Evolutionary conservation across 805 yeast species (phyloP).

Genomic region (Naumovozyma baii): DNA sequence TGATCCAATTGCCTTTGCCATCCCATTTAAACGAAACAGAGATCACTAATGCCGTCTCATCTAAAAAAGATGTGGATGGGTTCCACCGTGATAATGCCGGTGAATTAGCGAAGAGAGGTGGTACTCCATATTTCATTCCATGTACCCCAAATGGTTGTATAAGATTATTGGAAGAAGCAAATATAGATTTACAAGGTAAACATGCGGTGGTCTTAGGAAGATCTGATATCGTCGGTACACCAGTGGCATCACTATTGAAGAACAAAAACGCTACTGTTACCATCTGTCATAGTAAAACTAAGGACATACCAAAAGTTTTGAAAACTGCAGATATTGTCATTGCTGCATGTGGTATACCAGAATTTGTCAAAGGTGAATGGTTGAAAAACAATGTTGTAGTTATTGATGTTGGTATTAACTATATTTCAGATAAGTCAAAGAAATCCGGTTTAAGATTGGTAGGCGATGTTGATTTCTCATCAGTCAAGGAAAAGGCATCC

Average conservation of each 20-base stretch:
- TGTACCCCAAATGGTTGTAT: constrained; percentile 81
- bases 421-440: constrained; percentile 61
- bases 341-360: constrained; percentile 85
- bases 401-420: constrained; percentile 93
- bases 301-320: constrained; percentile 41
- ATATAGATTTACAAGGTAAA: constrained; percentile 49
- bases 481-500: constrained; percentile 50
- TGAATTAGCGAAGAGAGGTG: constrained; percentile 64
- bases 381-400: constrained; percentile 76
- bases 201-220: constrained; percentile 80
- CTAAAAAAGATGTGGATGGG: constrained; percentile 75
- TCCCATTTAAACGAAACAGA: constrained; percentile 55
- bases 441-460: constrained; percentile 76
- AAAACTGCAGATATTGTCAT: constrained; percentile 66
- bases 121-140: constrained; percentile 61
- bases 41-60: constrained; percentile 56
- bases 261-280: constrained; percentile 72
- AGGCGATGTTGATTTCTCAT: constrained; percentile 87
- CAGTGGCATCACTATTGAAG: constrained; percentile 61
- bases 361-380: constrained; percentile 80
- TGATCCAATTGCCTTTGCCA: constrained; percentile 74
- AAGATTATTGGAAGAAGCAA: constrained; percentile 48
- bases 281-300: constrained; percentile 58
- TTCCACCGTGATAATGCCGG: constrained; percentile 72
- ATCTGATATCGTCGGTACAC: constrained; percentile 79